Base-by-base conservation (phyloP, 768 basidiomycete genomes). In the Leccinellum rugosiceps region DNA sequence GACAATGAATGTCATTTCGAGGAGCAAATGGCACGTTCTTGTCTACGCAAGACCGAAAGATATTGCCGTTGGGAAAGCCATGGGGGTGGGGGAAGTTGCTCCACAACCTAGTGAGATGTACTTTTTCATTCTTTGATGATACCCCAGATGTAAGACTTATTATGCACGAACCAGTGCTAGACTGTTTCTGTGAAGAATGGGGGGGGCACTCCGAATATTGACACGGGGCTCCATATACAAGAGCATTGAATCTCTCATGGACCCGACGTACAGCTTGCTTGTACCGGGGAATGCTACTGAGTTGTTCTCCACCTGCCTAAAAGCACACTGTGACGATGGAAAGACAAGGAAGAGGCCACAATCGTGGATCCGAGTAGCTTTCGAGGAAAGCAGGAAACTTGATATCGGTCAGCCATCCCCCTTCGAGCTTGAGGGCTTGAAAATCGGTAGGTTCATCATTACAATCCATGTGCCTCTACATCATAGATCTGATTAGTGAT, bases 401-500 rank as follows among this genome's bases (percentile, higher is more conserved):
- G 9, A n/a, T 32, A 28, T 28, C 15, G 25, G 9, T 26, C 4
- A n/a, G 13, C 2, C 7, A 4, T 25, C 10, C 11, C 21, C 35
- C 28, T 21, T 47, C n/a, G 5, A 41, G 14, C 21, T n/a, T 17
- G 26, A 34, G 21, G 15, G 44, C n/a, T 45, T 23, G 14, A 25
- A 26, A 14, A 9, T 25, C 25, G 21, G 14, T 50, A 3, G 2
- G 28, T 45, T 15, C n/a, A 26, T 17, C 21, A 15, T 45, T 45
- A 14, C 17, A 25, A 21, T 38, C 10, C 32, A 44, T 15, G 26
- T 31, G 43, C 31, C 25, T 17, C 44, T 21, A 14, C 23, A 43
- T 38, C 41, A 7, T 25, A n/a, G 32, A 49, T 52, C 26, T 44
- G 23, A 52, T 62, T n/a, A 62, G 26, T 26, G 25, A 17, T 53